phyloP scores from a whole-genome alignment of 495 filamentous ascomycete species.

The Staphylotrichum tortipilum region DNA sequence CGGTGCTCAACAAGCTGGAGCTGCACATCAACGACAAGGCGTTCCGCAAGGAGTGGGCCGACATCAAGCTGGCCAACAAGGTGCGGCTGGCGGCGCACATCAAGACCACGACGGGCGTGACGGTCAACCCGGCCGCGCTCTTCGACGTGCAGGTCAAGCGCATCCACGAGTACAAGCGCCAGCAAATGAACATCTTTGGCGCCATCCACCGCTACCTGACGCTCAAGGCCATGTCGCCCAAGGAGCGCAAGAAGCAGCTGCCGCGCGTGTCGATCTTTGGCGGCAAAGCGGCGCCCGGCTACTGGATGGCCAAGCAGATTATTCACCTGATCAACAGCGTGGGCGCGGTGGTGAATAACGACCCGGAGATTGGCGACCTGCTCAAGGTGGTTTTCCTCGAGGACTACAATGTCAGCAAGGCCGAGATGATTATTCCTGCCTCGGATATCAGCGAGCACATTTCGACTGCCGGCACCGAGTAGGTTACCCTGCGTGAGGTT shows the following conservation, averaged over 20 bases:
- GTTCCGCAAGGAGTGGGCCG: slow-evolving; percentile 85
- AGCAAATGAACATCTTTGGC: slow-evolving; percentile 98
- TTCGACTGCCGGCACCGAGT: slow-evolving; percentile 92
- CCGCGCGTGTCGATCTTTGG: slow-evolving; percentile 97
- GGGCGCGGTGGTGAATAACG: slow-evolving; percentile 82
- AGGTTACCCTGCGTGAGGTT: slow-evolving; percentile 19
- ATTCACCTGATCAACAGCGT: slow-evolving; percentile 95
- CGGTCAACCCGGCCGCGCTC: slow-evolving; percentile 76
- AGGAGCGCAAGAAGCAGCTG: slow-evolving; percentile 77
- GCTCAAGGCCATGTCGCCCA: slow-evolving; percentile 75
- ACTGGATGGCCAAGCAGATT: slow-evolving; percentile 99
- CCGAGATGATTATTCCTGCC: slow-evolving; percentile 89
- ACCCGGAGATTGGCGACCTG: slow-evolving; percentile 82
- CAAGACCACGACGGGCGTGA: slow-evolving; percentile 65
- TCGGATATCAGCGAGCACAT: slow-evolving; percentile 98
- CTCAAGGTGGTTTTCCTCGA: slow-evolving; percentile 95
- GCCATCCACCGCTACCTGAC: slow-evolving; percentile 90
- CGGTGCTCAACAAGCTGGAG: slow-evolving; percentile 74
- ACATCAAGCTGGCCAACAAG: slow-evolving; percentile 67
- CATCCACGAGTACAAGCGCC: slow-evolving; percentile 98
- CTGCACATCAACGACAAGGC: slow-evolving; percentile 68
- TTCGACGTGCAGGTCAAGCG: slow-evolving; percentile 98
- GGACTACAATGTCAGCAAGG: slow-evolving; percentile 99
- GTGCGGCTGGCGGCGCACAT: slow-evolving; percentile 83
- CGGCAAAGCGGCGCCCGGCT: slow-evolving; percentile 93